A percentile compares a stretch with the other conserved stretches of the same genome.
Evolutionary conservation across 2,329 filamentous ascomycete species (phyloP).

Genomic region (Dryadomyces sulphureus): DNA sequence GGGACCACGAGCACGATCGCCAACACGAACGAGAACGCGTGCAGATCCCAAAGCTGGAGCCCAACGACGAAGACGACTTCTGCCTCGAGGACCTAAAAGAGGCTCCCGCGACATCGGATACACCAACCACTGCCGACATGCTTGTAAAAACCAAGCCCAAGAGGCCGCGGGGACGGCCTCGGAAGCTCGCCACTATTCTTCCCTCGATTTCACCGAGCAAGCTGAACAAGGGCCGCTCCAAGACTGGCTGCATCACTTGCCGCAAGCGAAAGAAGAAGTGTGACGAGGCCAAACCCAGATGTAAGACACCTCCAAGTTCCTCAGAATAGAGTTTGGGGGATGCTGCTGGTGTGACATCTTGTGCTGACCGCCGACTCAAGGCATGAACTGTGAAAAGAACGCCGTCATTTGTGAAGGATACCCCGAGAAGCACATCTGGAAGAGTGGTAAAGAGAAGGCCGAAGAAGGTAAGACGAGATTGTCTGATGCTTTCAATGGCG

Average conservation of each 20-base stretch:
- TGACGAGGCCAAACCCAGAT: slow-evolving; percentile 52
- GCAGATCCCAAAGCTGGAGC: slow-evolving; percentile 40
- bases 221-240: slow-evolving; percentile 60
- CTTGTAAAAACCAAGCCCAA: slow-evolving; percentile 28
- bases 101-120: slow-evolving; percentile 20
- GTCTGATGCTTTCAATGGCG: neutral
- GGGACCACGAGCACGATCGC: slow-evolving; percentile 6
- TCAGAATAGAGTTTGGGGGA: too few relatives aligned
- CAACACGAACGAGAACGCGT: slow-evolving; percentile 26
- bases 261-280: slow-evolving; percentile 59
- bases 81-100: slow-evolving; percentile 36
- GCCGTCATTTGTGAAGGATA: slow-evolving; percentile 86
- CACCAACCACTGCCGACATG: neutral
- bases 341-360: too few relatives aligned
- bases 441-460: slow-evolving; percentile 63
- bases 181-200: slow-evolving; percentile 60
- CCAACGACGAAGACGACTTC: slow-evolving; percentile 37
- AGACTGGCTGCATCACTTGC: slow-evolving; percentile 55
- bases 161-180: slow-evolving; percentile 62
- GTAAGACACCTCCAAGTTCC: slow-evolving; percentile 30
- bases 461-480: slow-evolving; percentile 41
- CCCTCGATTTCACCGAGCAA: slow-evolving; percentile 43
- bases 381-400: slow-evolving; percentile 73
- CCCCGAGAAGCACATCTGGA: slow-evolving; percentile 75
- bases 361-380: neutral